phyloP scores from a whole-genome alignment of 345 rosid genomes.

The Euphorbia peplus region DNA sequence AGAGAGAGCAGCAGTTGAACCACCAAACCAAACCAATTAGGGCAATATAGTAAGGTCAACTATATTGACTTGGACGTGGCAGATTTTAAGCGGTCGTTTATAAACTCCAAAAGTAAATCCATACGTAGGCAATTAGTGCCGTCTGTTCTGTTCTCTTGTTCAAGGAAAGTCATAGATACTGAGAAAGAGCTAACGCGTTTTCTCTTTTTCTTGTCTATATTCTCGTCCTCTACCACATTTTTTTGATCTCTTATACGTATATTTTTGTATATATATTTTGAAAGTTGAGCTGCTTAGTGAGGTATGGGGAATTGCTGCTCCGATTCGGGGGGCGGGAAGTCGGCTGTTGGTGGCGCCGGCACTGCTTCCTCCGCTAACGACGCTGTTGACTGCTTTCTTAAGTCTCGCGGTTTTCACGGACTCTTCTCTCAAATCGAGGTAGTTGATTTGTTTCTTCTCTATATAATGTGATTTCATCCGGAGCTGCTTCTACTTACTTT shows the following conservation, averaged over 20 bases:
- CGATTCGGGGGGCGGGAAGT: constrained; percentile 56
- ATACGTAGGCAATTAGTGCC: no score
- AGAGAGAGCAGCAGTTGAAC: no score
- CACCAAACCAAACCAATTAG: no score
- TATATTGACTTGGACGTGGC: no score
- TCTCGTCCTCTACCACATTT: background rate
- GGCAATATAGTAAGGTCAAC: no score
- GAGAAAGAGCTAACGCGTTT: background rate
- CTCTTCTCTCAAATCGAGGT: constrained; percentile 89
- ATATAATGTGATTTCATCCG: background rate
- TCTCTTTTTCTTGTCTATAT: background rate
- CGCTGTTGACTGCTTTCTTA: constrained; percentile 62
- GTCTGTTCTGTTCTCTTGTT: no score
- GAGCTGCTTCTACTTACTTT: background rate
- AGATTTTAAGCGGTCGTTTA: no score
- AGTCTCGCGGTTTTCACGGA: constrained; percentile 65
- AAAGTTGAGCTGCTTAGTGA: background rate
- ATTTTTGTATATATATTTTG: background rate
- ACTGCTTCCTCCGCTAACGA: constrained; percentile 47
- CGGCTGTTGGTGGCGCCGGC: constrained; percentile 55
- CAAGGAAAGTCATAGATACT: no score
- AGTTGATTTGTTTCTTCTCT: background rate
- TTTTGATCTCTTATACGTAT: background rate
- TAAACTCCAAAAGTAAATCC: no score
- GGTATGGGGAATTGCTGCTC: constrained; percentile 91